Conservation (phyloP, 2,329 filamentous ascomycete genomes). For the Botrytis hyacinthi region DNA sequence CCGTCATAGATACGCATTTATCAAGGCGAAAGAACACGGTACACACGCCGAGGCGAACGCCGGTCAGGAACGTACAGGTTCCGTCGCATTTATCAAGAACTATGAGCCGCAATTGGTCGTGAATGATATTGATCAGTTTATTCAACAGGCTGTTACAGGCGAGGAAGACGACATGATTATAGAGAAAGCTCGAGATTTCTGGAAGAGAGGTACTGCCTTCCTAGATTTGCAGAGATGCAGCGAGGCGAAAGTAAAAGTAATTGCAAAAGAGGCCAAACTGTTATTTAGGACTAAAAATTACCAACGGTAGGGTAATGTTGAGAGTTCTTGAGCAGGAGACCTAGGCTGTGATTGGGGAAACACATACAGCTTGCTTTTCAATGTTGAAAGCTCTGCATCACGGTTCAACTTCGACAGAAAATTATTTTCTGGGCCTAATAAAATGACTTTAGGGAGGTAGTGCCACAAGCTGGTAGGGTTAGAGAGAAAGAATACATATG, state of each 20-base stretch:
- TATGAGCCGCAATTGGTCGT: not conserved
- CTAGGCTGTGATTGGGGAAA: not conserved
- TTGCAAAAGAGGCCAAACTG: not conserved
- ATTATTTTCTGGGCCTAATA: not conserved
- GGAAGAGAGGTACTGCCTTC: not conserved
- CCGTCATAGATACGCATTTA: not conserved
- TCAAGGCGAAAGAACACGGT: not conserved
- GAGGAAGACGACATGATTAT: not conserved
- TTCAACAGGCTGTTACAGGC: not conserved
- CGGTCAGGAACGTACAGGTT: not conserved
- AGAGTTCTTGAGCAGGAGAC: not conserved
- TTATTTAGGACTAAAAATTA: not conserved
- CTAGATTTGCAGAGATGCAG: not conserved
- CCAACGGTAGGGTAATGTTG: not conserved
- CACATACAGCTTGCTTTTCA: not conserved
- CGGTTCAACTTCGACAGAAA: not conserved
- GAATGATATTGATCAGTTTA: not conserved
- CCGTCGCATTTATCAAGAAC: not conserved
- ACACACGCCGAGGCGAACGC: not conserved
- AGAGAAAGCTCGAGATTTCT: not conserved
- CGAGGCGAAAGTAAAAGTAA: not conserved
- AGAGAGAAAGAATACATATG: not conserved
- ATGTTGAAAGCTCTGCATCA: rapidly evolving
- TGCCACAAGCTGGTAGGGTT: not conserved
- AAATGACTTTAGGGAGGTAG: not conserved